phyloP scores from a whole-genome alignment of 1,139 yeast species.

The Casaregolazyma suthepensis region DNA sequence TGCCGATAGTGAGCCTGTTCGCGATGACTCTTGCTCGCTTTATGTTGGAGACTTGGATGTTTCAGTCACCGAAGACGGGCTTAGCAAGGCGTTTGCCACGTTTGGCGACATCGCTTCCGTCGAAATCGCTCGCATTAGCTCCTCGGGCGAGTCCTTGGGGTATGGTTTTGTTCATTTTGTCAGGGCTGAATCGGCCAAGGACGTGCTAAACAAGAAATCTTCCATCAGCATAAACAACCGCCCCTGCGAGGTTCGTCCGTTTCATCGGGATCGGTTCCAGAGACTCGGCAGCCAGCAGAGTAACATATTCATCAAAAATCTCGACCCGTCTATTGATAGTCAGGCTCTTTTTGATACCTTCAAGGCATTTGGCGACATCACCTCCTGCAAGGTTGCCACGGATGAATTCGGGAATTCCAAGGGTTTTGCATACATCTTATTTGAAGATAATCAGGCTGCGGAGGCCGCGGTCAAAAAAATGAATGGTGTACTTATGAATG shows the following conservation, averaged over 20 bases:
- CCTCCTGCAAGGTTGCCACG: conserved; percentile 49
- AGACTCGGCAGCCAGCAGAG: conserved; percentile 43
- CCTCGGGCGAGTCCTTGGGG: conserved; percentile 81
- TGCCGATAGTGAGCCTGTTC: neutral
- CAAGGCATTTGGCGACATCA: conserved; percentile 58
- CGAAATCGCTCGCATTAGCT: conserved; percentile 88
- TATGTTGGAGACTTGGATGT: conserved; percentile 90
- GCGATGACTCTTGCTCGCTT: conserved; percentile 25
- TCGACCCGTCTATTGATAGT: conserved; percentile 64
- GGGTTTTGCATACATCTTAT: conserved; percentile 61
- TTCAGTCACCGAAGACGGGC: conserved; percentile 72
- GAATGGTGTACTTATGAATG: conserved; percentile 86
- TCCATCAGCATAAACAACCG: conserved; percentile 76
- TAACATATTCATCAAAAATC: conserved; percentile 36
- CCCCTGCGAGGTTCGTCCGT: conserved; percentile 91
- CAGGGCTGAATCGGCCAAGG: conserved; percentile 70
- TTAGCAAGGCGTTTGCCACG: conserved; percentile 78
- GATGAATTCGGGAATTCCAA: conserved; percentile 51
- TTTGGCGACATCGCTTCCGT: conserved; percentile 82
- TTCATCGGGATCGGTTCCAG: conserved; percentile 81
- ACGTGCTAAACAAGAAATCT: conserved; percentile 76
- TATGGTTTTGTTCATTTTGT: conserved; percentile 90
- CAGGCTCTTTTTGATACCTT: conserved; percentile 55
- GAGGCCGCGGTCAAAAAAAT: conserved; percentile 69
- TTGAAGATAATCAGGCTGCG: conserved; percentile 57